Evolutionary conservation across 2,329 filamentous ascomycete species (phyloP), one percentile per base, ranked within the genome.

Genomic region (Fusarium virguliforme): DNA sequence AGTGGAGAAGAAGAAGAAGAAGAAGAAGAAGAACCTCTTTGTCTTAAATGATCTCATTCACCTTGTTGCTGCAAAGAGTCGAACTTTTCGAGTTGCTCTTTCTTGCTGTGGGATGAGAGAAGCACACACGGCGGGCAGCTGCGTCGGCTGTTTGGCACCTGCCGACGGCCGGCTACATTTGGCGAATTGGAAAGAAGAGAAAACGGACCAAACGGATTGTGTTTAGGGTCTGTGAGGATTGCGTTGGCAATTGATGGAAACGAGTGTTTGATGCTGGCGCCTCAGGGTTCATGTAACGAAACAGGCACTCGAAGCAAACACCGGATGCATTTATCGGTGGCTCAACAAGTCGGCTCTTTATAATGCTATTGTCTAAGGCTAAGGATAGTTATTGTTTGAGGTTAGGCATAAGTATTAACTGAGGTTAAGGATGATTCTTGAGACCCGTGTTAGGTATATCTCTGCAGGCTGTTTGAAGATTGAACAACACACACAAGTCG

Each of bases 61-160:
- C 43, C 30, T 48, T 9, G 15, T n/a, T 12, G 35, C 46, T 37
- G 15, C 13, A 26, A 37, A 38, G 34, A n/a, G 13, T 15, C 15
- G 18, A 13, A 30, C 32, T 60, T 35, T 12, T 34, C 38, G 30
- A 48, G 55, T 48, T 60, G 43, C 34, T n/a, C 48, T 32, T 60
- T 40, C 46, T 41, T 50, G 9, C 35, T 32, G 41, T 4, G 8
- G 18, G 4, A 56, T 38, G 48, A 9, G 38, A 34, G 15, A 35
- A 6, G 32, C 37, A 48, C 37, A 48, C 13, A 13, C n/a, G 37
- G 32, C 55, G 62, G 62, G 69, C 65, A 70, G 65, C 43, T 55
- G 62, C 53, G 32, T 60, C 54, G 35, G 59, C 69, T 51, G 69
- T 38, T 46, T 34, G 41, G 62, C 50, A 70, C 51, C 69, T 70